These are phyloP conservation scores for Raddia distichophylla DNA, from an alignment of 176 grass and related monocot species.

Conservation along the genomic window DNA sequence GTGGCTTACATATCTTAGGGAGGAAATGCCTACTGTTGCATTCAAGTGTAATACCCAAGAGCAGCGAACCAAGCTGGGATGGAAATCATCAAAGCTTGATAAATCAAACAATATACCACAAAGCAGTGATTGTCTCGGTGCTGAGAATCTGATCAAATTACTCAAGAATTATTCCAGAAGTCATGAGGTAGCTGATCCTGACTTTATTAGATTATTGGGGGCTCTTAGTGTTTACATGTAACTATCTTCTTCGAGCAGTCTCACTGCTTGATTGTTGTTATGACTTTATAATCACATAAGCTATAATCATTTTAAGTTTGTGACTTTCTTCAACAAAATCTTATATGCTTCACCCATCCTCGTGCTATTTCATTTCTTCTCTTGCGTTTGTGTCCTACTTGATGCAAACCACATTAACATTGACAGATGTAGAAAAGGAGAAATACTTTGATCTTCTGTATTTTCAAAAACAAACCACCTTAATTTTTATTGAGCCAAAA, in stretches of 20 bases:
- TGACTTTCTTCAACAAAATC: not conserved
- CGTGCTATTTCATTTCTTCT: not conserved
- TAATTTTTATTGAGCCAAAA: not conserved
- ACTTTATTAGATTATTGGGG: not conserved
- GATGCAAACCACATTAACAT: slow-evolving; percentile 7
- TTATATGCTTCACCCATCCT: not conserved
- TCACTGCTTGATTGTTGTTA: slow-evolving; percentile 16
- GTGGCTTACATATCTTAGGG: slow-evolving; percentile 87
- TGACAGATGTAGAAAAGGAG: not conserved
- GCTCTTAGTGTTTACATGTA: not conserved
- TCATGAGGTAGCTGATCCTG: slow-evolving; percentile 64
- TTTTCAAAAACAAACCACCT: not conserved
- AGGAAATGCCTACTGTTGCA: slow-evolving; percentile 86
- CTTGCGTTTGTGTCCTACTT: slow-evolving; percentile 2
- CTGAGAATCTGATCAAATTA: slow-evolving; percentile 88
- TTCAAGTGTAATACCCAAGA: slow-evolving; percentile 98
- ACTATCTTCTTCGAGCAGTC: not conserved
- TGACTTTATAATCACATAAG: not conserved
- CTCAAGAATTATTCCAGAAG: slow-evolving; percentile 98
- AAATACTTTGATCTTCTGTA: too few relatives aligned
- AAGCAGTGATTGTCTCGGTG: slow-evolving; percentile 93
- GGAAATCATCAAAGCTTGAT: slow-evolving; percentile 84
- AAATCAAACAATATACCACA: slow-evolving; percentile 76
- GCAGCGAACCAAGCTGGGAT: slow-evolving; percentile 87
- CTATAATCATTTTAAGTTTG: not conserved